Evolutionary conservation across 495 filamentous ascomycete genomes (phyloP), one percentile per base, ranked within the genome.

Genomic region (Trichoderma gamsii): DNA sequence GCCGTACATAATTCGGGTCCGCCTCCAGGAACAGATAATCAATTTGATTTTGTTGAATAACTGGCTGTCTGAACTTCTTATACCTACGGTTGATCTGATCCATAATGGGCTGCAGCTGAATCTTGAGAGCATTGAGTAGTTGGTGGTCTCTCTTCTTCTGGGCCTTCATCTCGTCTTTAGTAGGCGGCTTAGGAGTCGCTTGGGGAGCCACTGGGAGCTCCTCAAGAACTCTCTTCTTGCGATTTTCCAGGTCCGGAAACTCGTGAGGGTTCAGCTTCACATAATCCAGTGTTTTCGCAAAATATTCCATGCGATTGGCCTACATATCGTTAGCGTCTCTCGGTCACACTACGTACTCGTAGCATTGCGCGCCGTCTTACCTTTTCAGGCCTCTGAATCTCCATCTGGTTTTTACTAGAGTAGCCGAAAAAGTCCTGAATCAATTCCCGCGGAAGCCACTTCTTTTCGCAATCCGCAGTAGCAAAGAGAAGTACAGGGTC

Each of bases 21-120:
- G 87, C 75, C 72, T 97, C 93, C 49, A 92, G 87, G 71, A 89
- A 89, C 9, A 98, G 82, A 73, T 97, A 96, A 38, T 83, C 79
- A 64, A 96, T 91, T 46, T 86, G 79, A 4, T 78, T 78, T 59
- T 91, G 84, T 21, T 91, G 88, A 72, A 99, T 88, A 41, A 92
- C 84, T 4, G 91, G 89, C 35, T 85, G 85, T 59, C 92, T 84
- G 80, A 98, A 97, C 69, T 89, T 89, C 74, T 89, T 90, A 76
- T 95, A 93, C 71, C 84, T 87, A 69, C 85, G 87, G 71, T 95
- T 91, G 69, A 97, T 90, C 77, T 96, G 90, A 70, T 98, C 94
- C 92, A 99, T 96, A 71, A 97, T 89, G 15, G 90, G 90, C 76
- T 97, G 92, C 66, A 99, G 87, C 29, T 89, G 83, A 21, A 94